Percentiles rank a stretch among this genome's conserved stretches.
phyloP scores from a whole-genome alignment of 2,329 filamentous ascomycete species.

The Fusarium sarcochroum region DNA sequence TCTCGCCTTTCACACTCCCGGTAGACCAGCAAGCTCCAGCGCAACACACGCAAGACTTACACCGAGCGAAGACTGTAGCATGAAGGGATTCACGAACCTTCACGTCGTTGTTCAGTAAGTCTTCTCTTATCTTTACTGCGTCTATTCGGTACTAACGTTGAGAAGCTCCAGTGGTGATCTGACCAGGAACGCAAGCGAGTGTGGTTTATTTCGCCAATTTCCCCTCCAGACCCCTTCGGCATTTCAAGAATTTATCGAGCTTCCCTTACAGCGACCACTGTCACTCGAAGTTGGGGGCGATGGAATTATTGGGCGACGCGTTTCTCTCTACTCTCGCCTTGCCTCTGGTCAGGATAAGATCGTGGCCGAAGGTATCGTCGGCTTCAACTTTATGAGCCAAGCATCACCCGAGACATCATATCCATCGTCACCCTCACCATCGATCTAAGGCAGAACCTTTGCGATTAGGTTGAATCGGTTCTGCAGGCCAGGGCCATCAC shows the following conservation, averaged over 20 bases:
- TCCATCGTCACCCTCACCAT: constrained; percentile 26
- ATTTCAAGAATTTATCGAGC: constrained; percentile 49
- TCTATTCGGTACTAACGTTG: constrained; percentile 6
- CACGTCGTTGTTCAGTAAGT: constrained; percentile 63
- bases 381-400: constrained; percentile 58
- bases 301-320: constrained; percentile 64
- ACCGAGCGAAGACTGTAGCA: constrained; percentile 43
- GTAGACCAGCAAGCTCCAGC: constrained; percentile 52
- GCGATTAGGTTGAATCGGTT: not conserved
- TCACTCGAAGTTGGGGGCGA: constrained; percentile 61
- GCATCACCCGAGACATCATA: not conserved
- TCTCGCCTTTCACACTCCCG: constrained; percentile 61
- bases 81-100: constrained; percentile 44
- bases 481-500: constrained; percentile 31
- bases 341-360: constrained; percentile 48
- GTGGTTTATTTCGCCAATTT: constrained; percentile 60
- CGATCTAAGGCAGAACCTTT: constrained; percentile 21
- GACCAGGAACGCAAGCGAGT: constrained; percentile 57
- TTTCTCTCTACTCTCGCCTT: constrained; percentile 56
- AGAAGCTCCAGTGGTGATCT: constrained; percentile 60
- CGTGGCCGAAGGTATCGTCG: constrained; percentile 65
- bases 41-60: constrained; percentile 62
- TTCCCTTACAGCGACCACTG: constrained; percentile 56
- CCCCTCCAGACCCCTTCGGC: constrained; percentile 44
- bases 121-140: fast-evolving